Evolutionary conservation across 2,329 filamentous ascomycete species (phyloP).

Genomic region (Colletotrichum sp.): DNA sequence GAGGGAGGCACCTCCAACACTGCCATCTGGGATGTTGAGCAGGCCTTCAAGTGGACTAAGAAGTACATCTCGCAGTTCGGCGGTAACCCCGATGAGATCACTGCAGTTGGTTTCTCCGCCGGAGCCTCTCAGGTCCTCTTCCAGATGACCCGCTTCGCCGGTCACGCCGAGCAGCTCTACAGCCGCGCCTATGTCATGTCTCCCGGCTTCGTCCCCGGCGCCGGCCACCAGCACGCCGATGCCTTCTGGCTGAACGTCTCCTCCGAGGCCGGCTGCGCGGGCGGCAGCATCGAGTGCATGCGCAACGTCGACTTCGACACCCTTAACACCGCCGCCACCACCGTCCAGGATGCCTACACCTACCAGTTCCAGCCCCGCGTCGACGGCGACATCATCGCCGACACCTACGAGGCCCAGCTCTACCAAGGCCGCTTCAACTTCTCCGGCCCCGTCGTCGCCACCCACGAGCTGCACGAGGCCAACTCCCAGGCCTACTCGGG

Average conservation of each 20-base stretch:
- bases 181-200: slow-evolving; percentile 5
- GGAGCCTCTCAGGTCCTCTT: slow-evolving; percentile 51
- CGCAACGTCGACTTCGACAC: slow-evolving; percentile 7
- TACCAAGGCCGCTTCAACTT: slow-evolving; percentile 31
- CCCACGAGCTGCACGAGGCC: slow-evolving; percentile 42
- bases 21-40: slow-evolving; percentile 28
- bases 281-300: background rate
- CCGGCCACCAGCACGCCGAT: slow-evolving; percentile 10
- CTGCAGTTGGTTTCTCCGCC: slow-evolving; percentile 55
- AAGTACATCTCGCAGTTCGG: slow-evolving; percentile 53
- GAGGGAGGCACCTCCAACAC: slow-evolving; percentile 44
- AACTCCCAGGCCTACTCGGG: slow-evolving; percentile 49
- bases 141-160: slow-evolving; percentile 41
- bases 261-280: background rate
- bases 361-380: slow-evolving; percentile 36
- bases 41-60: slow-evolving; percentile 54
- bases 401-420: slow-evolving; percentile 32
- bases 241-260: slow-evolving; percentile 3
- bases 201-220: background rate
- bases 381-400: slow-evolving; percentile 35
- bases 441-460: slow-evolving; percentile 7
- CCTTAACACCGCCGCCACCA: background rate
- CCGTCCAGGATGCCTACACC: background rate
- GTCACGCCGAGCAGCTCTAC: slow-evolving; percentile 4
- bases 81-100: slow-evolving; percentile 51